Conservation (phyloP, 2,329 filamentous ascomycete genomes). For the Alternaria triticina region DNA sequence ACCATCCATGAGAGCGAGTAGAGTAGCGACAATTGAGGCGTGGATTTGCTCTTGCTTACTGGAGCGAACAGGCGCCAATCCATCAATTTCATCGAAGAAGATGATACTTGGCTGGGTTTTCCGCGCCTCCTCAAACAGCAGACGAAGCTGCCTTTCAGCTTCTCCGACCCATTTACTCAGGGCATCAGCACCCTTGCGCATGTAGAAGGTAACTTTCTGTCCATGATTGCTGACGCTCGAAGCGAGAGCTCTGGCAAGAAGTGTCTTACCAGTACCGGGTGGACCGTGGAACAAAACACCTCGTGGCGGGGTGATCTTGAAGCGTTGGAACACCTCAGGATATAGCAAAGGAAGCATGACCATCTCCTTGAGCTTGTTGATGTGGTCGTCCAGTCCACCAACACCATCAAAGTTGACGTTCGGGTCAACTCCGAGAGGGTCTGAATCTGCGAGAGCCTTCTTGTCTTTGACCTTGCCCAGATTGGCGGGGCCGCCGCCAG, state of each 20-base stretch:
- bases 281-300: slow-evolving; percentile 97
- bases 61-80: slow-evolving; percentile 90
- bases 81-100: slow-evolving; percentile 99
- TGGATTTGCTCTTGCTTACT: slow-evolving; percentile 99
- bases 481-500: slow-evolving; percentile 73
- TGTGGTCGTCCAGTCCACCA: slow-evolving; percentile 89
- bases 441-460: slow-evolving; percentile 89
- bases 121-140: slow-evolving; percentile 93
- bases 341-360: slow-evolving; percentile 92
- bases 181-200: slow-evolving; percentile 98
- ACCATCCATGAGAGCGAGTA: slow-evolving; percentile 58
- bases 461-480: slow-evolving; percentile 93
- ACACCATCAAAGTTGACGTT: slow-evolving; percentile 94
- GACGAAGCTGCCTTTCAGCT: slow-evolving; percentile 89
- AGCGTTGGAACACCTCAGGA: slow-evolving; percentile 88
- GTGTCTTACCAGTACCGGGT: slow-evolving; percentile 95
- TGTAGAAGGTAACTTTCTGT: slow-evolving; percentile 97
- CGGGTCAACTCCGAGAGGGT: slow-evolving; percentile 90
- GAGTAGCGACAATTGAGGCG: slow-evolving; percentile 76
- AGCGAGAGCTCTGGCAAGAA: slow-evolving; percentile 91
- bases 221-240: slow-evolving; percentile 89
- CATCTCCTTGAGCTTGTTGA: slow-evolving; percentile 98
- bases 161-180: slow-evolving; percentile 99
- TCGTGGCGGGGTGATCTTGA: slow-evolving; percentile 91
- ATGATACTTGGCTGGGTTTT: slow-evolving; percentile 98